Evolutionary conservation across 495 filamentous ascomycete species (phyloP), one percentile per base, ranked within the genome.

Genomic region (Neurospora sp.): DNA sequence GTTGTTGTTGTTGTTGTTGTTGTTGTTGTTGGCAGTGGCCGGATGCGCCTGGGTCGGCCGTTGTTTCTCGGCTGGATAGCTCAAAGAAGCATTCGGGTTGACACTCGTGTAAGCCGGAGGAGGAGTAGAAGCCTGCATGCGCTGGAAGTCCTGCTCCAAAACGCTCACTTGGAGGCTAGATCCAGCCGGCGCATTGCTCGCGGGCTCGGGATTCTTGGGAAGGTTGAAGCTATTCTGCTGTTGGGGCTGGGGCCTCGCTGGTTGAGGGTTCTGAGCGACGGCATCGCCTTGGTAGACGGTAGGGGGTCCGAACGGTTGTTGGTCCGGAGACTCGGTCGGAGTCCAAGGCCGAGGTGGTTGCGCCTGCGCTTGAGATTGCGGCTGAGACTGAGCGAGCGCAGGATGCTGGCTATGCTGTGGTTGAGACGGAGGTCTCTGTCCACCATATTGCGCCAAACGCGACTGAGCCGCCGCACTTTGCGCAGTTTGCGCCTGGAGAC

Each of bases 31-130:
- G 28, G 54, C 54, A 17, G 54, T 62, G 28, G 54, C 54, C 54
- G 28, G 54, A 34, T 62, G 54, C 24, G 83, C 74, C 70, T 83
- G 81, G 71, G 71, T 79, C 24, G 83, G 84, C 31, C 84, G 83
- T 48, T 83, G 88, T 79, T 97, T 97, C 79, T 97, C 94, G 74
- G 87, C 88, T 0, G 93, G 91, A 81, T 94, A 96, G n/a, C 85
- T 83, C 71, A 83, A 81, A 38, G 77, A 72, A 0, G 81, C 71
- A 72, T 83, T 78, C 3, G 89, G 87, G 39, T 88, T 88, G 24
- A 96, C 89, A 76, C 90, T 94, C 17, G 92, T 93, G 79, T 99
- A 99, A 8, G 96, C 94, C 7, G 96, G 96, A 13, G 96, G 96
- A 54, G 96, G 94, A 69, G 93, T 94, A 37, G 88, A 91, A 77